Evolutionary conservation across 352 stramenopile species (phyloP), one percentile per base, ranked within the genome.

Genomic region (Phytophthora sansomeana): DNA sequence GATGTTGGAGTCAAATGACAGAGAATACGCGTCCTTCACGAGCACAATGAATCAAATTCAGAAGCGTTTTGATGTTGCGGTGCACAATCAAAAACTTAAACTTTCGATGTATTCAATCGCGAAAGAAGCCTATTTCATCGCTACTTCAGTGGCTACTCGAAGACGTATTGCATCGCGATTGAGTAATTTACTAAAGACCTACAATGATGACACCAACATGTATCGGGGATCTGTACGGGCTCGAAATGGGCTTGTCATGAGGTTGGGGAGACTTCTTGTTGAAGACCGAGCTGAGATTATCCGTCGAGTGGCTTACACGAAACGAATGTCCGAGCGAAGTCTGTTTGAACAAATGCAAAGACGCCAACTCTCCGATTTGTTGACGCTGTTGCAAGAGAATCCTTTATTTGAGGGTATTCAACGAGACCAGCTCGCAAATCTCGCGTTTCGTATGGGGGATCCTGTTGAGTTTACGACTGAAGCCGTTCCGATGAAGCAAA

Each of bases 251-350:
- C 28, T 78, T 19, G 43, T 78, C 6, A 63, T 63, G 19, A 39
- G 69, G 14, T 29, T 65, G 14, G 58, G 63, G 5, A 66, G 72
- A 19, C 43, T 77, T 32, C 47, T 78, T 1, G 43, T 78, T 13
- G 72, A 80, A 30, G 69, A 78, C 46, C 72, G 69, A n/a, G 72
- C 69, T 13, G 72, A 80, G 21, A 53, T 70, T 14, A 60, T 78
- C 44, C 72, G 72, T 29, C 72, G 69, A 17, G 69, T 73, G 5
- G 58, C 69, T 1, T 80, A 70, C 48, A 63, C 54, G 4, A 80
- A 69, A 8, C 44, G 58, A 5, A 33, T 66, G 17, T 36, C 53
- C 1, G 69, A 78, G 11, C 32, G 52, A 8, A 16, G 17, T 14
- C 30, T 75, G 9, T 69, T 74, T n/a, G 43, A 65, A 8, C 19